Percentiles rank a stretch among this genome's conserved stretches.
phyloP scores from a whole-genome alignment of 2,329 filamentous ascomycete species.

The Arthrocladium fulminans region DNA sequence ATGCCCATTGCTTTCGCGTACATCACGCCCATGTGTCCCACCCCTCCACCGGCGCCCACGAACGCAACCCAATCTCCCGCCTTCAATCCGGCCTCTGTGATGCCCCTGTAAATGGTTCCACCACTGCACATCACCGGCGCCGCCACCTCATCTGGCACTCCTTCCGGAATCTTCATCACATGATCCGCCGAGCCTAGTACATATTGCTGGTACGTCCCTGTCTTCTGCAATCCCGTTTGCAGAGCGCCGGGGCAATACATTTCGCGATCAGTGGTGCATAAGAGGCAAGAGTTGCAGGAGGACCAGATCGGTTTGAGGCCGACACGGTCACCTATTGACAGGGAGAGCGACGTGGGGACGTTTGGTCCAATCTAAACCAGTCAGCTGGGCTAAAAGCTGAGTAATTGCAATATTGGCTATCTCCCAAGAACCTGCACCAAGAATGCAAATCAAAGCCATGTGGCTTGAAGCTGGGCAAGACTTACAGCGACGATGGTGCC shows the following conservation, averaged over 20 bases:
- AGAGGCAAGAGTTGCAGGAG: conserved; percentile 28
- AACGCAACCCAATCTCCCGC: conserved; percentile 22
- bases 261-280: conserved; percentile 24
- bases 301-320: conserved; percentile 34
- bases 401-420: no score
- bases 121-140: conserved; percentile 38
- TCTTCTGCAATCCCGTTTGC: conserved; percentile 14
- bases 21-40: conserved; percentile 28
- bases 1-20: conserved; percentile 38
- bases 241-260: conserved; percentile 11
- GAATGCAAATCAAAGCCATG: no score
- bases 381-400: no score
- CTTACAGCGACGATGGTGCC: conserved; percentile 32
- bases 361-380: no score
- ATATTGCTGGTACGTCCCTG: conserved; percentile 37
- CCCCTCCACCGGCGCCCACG: conserved; percentile 33
- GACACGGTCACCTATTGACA: conserved; percentile 24
- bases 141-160: conserved; percentile 29
- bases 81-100: conserved; percentile 20
- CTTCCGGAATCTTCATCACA: conserved; percentile 27
- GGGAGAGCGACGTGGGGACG: conserved; percentile 19
- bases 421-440: no score
- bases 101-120: conserved; percentile 37
- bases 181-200: conserved; percentile 31
- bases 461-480: no score